phyloP scores from a whole-genome alignment of 2,329 filamentous ascomycete genomes.

The Colletotrichum magnum region DNA sequence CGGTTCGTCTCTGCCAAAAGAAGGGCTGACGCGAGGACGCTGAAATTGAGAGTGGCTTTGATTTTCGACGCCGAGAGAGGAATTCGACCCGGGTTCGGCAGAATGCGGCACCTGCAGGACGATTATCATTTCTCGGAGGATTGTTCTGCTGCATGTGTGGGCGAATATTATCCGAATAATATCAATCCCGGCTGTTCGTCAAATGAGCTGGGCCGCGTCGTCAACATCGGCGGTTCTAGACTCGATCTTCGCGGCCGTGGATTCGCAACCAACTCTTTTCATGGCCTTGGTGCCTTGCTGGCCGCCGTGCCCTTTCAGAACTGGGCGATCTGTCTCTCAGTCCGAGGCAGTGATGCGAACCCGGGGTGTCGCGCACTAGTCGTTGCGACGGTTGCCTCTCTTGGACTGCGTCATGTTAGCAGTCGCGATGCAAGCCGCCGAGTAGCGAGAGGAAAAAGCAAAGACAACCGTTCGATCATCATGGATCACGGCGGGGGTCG shows the following conservation, averaged over 20 bases:
- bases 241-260: neutral
- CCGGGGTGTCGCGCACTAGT: neutral
- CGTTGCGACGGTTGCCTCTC: neutral
- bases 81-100: neutral
- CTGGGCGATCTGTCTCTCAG: too few species aligned
- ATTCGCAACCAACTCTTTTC: too few species aligned
- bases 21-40: neutral
- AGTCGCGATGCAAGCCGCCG: neutral
- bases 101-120: constrained; percentile 15
- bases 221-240: constrained; percentile 17
- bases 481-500: neutral
- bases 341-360: neutral
- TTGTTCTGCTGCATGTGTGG: constrained; percentile 26
- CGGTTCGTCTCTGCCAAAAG: constrained; percentile 11
- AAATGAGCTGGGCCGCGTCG: constrained; percentile 10
- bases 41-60: neutral
- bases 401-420: neutral
- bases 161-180: constrained; percentile 31
- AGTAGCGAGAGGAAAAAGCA: neutral
- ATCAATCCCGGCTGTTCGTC: constrained; percentile 19
- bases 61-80: neutral
- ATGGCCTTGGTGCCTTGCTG: too few species aligned
- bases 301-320: too few species aligned
- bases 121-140: constrained; percentile 20
- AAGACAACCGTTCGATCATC: neutral